These are phyloP conservation scores for Myxozyma sirexii DNA, from an alignment of 805 yeast species.

Conservation along the genomic window DNA sequence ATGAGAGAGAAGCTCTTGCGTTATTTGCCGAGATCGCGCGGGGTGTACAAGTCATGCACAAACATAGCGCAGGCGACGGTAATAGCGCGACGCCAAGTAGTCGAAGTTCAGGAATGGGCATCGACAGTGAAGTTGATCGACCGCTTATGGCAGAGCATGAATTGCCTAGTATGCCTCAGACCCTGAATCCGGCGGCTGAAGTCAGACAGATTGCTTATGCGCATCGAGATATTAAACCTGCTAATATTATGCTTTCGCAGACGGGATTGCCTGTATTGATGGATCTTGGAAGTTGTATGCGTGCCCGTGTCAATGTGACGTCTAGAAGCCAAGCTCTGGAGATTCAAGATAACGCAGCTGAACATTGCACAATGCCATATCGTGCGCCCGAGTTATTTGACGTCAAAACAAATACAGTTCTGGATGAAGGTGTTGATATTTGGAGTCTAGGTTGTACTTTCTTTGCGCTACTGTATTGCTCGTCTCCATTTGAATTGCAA, in stretches of 20 bases:
- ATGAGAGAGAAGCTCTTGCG: slow-evolving; percentile 64
- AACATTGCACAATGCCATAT: slow-evolving; percentile 82
- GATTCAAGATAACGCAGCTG: slow-evolving; percentile 78
- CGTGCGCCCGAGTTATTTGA: slow-evolving; percentile 90
- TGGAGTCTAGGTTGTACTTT: slow-evolving; percentile 91
- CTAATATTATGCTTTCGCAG: slow-evolving; percentile 77
- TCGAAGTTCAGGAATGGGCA: slow-evolving; percentile 2
- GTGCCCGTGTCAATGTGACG: slow-evolving; percentile 57
- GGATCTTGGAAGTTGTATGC: slow-evolving; percentile 79
- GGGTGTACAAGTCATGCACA: slow-evolving; percentile 77
- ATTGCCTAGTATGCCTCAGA: not conserved
- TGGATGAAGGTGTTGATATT: slow-evolving; percentile 78
- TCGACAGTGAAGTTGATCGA: slow-evolving; percentile 33
- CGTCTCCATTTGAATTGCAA: slow-evolving; percentile 85
- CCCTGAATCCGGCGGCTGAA: slow-evolving; percentile 18
- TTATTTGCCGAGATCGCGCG: slow-evolving; percentile 69
- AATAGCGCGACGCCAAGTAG: not conserved
- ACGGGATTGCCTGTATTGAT: slow-evolving; percentile 77
- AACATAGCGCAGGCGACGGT: slow-evolving; percentile 46
- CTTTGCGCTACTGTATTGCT: slow-evolving; percentile 74
- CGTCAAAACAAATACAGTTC: slow-evolving; percentile 62
- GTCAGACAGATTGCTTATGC: slow-evolving; percentile 68
- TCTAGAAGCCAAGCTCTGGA: slow-evolving; percentile 72
- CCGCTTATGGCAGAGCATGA: slow-evolving; percentile 47
- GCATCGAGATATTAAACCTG: slow-evolving; percentile 87